Percentiles rank a stretch among this genome's conserved stretches.
Conservation (phyloP, 257 asterid species). For the Scutellaria minor region DNA sequence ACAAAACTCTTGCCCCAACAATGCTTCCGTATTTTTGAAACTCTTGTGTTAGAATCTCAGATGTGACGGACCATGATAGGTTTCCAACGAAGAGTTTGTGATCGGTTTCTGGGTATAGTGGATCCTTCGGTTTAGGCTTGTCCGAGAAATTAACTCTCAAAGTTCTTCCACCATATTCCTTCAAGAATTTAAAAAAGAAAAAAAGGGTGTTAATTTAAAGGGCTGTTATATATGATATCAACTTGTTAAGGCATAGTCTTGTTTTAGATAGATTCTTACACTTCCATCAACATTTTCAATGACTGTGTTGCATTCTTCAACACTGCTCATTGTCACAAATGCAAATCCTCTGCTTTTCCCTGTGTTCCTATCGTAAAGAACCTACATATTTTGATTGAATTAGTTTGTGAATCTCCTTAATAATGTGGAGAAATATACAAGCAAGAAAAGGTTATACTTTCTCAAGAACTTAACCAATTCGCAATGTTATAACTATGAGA, state of each 20-base stretch:
- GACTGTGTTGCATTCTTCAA: conserved; percentile 77
- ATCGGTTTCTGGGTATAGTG: conserved; percentile 86
- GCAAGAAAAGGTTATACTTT: no score
- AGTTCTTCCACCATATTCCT: conserved; percentile 93
- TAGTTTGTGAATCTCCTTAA: conserved; percentile 2
- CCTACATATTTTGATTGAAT: conserved; percentile 47
- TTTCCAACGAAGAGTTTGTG: conserved; percentile 87
- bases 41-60: conserved; percentile 64
- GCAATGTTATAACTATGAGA: no score
- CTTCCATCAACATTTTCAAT: conserved; percentile 81
- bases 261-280: conserved; percentile 45
- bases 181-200: conserved; percentile 22
- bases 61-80: conserved; percentile 74
- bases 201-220: not conserved
- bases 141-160: conserved; percentile 85
- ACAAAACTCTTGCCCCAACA: conserved; percentile 82
- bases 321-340: conserved; percentile 89
- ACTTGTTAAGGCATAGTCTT: not conserved
- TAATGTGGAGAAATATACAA: not conserved
- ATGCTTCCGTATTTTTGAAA: conserved; percentile 70
- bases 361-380: conserved; percentile 75
- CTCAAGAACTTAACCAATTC: no score
- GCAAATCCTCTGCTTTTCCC: conserved; percentile 97
- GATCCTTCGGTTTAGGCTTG: conserved; percentile 86
- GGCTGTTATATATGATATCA: not conserved